These are phyloP conservation scores for Solanum stenotomum DNA, from an alignment of 257 asterid genomes.

Conservation along the genomic window DNA sequence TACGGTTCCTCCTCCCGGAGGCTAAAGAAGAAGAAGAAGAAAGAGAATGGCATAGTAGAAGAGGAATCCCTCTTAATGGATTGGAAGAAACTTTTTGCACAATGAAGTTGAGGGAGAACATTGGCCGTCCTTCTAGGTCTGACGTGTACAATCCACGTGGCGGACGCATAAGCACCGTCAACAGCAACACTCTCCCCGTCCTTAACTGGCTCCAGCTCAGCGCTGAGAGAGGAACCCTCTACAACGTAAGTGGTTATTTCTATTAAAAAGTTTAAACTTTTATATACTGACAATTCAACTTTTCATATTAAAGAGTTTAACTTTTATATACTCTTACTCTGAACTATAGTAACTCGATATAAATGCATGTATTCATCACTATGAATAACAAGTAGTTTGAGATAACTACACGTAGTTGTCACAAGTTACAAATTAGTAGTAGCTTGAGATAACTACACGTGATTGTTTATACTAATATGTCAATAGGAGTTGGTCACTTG, in stretches of 20 bases:
- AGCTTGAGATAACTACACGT: background rate
- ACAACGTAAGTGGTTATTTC: constrained; percentile 12
- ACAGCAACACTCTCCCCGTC: constrained; percentile 47
- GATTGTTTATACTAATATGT: background rate
- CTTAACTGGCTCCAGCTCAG: constrained; percentile 34
- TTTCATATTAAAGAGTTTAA: background rate
- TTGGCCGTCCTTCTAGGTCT: constrained; percentile 26
- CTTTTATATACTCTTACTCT: background rate
- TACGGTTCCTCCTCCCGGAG: constrained; percentile 24
- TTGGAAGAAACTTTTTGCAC: constrained; percentile 55
- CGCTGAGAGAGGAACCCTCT: constrained; percentile 43
- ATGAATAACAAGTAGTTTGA: background rate
- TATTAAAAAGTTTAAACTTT: background rate
- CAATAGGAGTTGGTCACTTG: background rate
- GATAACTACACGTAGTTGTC: background rate
- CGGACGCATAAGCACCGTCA: constrained; percentile 39
- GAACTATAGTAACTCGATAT: background rate
- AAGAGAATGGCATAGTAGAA: background rate
- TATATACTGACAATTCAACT: background rate
- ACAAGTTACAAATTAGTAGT: too few species aligned
- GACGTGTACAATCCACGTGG: constrained; percentile 49
- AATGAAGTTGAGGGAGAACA: constrained; percentile 25
- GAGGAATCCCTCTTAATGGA: constrained; percentile 16
- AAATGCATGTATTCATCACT: background rate
- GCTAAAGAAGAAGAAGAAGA: background rate